A percentile compares a stretch with the other conserved stretches of the same genome.
phyloP scores from a whole-genome alignment of 1,284 basidiomycete genomes.

The Apiotrichum siamense region DNA sequence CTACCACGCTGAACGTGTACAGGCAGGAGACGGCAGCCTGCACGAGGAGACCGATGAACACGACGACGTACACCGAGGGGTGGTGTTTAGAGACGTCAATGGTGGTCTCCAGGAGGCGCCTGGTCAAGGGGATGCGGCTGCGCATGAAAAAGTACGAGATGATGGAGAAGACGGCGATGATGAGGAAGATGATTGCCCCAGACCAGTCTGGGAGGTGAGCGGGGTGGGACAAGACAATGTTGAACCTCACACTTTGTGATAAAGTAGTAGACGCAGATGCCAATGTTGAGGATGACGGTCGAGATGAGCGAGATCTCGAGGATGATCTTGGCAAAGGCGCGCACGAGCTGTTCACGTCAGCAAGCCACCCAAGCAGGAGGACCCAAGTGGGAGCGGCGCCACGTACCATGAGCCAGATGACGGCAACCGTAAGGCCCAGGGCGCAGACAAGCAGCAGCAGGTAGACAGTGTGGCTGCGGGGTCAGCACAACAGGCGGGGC shows the following conservation, averaged over 20 bases:
- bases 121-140: slow-evolving; percentile 63
- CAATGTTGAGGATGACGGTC: slow-evolving; percentile 64
- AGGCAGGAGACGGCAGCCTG: slow-evolving; percentile 66
- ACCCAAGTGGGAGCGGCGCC: too few relatives aligned
- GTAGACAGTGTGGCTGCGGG: slow-evolving; percentile 54
- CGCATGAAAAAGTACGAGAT: slow-evolving; percentile 56
- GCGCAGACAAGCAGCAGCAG: slow-evolving; percentile 64
- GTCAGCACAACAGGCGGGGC: neutral
- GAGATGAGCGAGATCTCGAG: slow-evolving; percentile 73
- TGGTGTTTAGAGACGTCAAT: slow-evolving; percentile 80
- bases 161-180: slow-evolving; percentile 68
- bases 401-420: slow-evolving; percentile 37
- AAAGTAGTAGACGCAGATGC: slow-evolving; percentile 58
- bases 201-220: slow-evolving; percentile 35
- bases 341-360: slow-evolving; percentile 52
- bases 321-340: slow-evolving; percentile 68
- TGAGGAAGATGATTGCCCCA: slow-evolving; percentile 64
- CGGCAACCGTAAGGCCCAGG: slow-evolving; percentile 55
- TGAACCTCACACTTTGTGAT: slow-evolving; percentile 54
- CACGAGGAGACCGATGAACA: slow-evolving; percentile 61
- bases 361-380: neutral
- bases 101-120: slow-evolving; percentile 65
- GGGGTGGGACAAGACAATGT: neutral
- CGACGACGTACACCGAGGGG: slow-evolving; percentile 71
- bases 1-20: slow-evolving; percentile 36